These are phyloP conservation scores for Fusarium sublunatum DNA, from an alignment of 2,329 filamentous ascomycete genomes.

Conservation along the genomic window DNA sequence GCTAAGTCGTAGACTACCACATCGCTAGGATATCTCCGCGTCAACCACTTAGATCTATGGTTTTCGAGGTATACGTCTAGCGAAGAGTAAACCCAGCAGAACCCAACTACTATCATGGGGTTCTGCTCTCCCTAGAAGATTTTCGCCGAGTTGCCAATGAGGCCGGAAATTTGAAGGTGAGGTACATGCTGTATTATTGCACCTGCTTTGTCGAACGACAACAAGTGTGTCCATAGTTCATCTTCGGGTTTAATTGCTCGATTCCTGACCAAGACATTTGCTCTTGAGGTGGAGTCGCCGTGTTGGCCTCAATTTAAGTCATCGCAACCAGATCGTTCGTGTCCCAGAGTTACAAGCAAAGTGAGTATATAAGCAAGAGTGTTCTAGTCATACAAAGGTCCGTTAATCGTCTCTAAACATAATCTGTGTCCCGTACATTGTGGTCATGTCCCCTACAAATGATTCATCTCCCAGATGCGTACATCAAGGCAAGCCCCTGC, in stretches of 20 bases:
- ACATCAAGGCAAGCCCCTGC: slow-evolving; percentile 17
- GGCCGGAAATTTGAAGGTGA: slow-evolving; percentile 86
- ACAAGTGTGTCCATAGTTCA: too few species aligned
- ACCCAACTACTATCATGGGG: slow-evolving; percentile 61
- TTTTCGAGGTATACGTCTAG: slow-evolving; percentile 94
- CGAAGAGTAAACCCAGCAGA: slow-evolving; percentile 75
- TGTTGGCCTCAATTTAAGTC: neutral
- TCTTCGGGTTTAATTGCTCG: too few species aligned
- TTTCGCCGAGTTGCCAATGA: slow-evolving; percentile 74
- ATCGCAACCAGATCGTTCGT: neutral
- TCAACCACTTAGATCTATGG: slow-evolving; percentile 76
- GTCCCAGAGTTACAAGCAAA: slow-evolving; percentile 15
- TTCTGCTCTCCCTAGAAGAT: slow-evolving; percentile 82
- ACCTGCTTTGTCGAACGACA: too few species aligned
- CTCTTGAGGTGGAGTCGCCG: neutral
- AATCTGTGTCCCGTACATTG: slow-evolving; percentile 21
- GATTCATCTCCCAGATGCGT: slow-evolving; percentile 21
- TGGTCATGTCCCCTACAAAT: slow-evolving; percentile 14
- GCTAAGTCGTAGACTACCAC: slow-evolving; percentile 42
- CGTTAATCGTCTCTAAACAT: slow-evolving; percentile 30
- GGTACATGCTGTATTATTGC: slow-evolving; percentile 65
- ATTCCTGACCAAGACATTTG: neutral
- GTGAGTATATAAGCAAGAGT: slow-evolving; percentile 29
- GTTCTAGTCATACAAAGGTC: slow-evolving; percentile 30
- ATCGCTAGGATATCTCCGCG: slow-evolving; percentile 91